phyloP scores from a whole-genome alignment of 371 early-diverging fungal species.

The Encephalitozoon romaleae region DNA sequence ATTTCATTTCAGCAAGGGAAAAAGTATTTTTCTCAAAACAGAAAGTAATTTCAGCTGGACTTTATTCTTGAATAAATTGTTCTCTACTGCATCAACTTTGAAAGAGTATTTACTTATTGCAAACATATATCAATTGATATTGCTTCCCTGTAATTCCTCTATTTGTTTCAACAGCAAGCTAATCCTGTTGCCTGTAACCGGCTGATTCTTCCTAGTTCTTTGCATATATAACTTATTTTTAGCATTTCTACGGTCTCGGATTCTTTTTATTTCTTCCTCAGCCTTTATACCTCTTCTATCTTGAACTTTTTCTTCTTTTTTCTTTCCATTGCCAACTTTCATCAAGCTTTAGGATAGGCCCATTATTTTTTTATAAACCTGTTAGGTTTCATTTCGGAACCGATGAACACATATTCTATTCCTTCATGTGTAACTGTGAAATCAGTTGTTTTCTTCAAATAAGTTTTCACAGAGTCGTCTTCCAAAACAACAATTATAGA shows the following conservation, averaged over 20 bases:
- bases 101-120: no score
- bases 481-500: slow-evolving; percentile 7
- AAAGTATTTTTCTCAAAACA: slow-evolving; percentile 95
- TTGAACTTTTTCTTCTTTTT: not conserved
- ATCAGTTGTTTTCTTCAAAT: not conserved
- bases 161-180: not conserved
- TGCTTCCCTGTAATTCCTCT: not conserved
- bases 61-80: slow-evolving; percentile 57
- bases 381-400: slow-evolving; percentile 20
- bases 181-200: not conserved
- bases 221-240: not conserved
- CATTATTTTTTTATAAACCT: slow-evolving; percentile 41
- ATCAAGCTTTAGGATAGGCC: not conserved
- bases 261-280: not conserved
- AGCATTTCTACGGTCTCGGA: not conserved
- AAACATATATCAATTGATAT: not conserved
- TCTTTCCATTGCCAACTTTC: not conserved
- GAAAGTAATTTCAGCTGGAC: slow-evolving; percentile 63
- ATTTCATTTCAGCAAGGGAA: slow-evolving; percentile 93
- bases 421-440: slow-evolving; percentile 5
- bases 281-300: not conserved
- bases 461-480: slow-evolving; percentile 15
- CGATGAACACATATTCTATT: slow-evolving; percentile 26
- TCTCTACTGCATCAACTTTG: not conserved
- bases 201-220: not conserved